phyloP scores from a whole-genome alignment of 2,329 filamentous ascomycete genomes.

The Ceratocystis cacaofunesta region DNA sequence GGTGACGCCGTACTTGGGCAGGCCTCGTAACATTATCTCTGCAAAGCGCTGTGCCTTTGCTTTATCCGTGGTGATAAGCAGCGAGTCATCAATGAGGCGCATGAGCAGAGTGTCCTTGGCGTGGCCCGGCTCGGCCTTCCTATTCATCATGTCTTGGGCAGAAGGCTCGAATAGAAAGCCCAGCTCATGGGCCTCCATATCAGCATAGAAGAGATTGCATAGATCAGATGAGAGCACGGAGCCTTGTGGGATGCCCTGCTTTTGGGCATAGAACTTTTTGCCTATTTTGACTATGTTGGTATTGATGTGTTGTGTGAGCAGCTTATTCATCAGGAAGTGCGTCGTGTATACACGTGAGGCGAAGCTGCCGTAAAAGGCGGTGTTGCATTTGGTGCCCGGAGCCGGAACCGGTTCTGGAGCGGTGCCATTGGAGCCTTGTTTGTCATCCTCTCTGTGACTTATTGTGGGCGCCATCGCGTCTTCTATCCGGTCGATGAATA shows the following conservation, averaged over 20 bases:
- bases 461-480: background rate
- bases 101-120: background rate
- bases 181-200: conserved; percentile 59
- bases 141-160: background rate
- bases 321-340: conserved; percentile 42
- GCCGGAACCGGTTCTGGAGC: background rate
- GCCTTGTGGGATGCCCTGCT: conserved; percentile 79
- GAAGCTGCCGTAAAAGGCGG: conserved; percentile 62
- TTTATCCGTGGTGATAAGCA: conserved; percentile 63
- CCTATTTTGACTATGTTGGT: conserved; percentile 78
- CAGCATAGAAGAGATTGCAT: conserved; percentile 92
- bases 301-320: conserved; percentile 67
- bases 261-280: conserved; percentile 78
- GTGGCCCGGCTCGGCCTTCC: background rate
- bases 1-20: conserved; percentile 64
- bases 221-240: conserved; percentile 74
- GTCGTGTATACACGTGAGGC: conserved; percentile 42
- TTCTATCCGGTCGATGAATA: conserved; percentile 34
- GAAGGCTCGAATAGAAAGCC: conserved; percentile 38
- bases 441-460: too few species aligned
- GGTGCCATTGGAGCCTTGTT: conserved; percentile 17
- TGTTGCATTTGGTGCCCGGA: conserved; percentile 39
- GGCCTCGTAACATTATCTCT: conserved; percentile 61
- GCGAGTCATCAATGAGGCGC: conserved; percentile 55
- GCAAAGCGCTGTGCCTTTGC: conserved; percentile 58